A percentile compares a stretch with the other conserved stretches of the same genome.
These are phyloP conservation scores for Papiliotrema nemorosa DNA, from an alignment of 1,284 basidiomycete species.

Conservation along the genomic window DNA sequence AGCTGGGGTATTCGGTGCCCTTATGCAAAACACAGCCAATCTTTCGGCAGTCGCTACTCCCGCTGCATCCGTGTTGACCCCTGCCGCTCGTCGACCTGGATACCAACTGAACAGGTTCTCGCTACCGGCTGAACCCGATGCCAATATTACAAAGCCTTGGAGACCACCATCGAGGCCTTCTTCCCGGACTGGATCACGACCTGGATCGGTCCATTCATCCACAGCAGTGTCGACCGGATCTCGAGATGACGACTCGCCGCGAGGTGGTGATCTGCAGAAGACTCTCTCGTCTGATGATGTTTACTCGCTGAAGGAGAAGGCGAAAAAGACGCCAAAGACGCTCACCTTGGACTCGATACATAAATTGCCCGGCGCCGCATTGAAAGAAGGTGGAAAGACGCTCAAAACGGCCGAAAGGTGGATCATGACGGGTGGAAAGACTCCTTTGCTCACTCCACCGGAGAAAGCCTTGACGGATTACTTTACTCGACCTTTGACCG, in stretches of 20 bases:
- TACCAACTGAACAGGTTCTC: constrained; percentile 62
- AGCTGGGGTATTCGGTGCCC: constrained; percentile 67
- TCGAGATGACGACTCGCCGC: constrained; percentile 12
- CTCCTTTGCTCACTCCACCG: constrained; percentile 29
- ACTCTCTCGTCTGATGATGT: constrained; percentile 30
- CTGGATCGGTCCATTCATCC: constrained; percentile 30
- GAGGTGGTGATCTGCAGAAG: constrained; percentile 14
- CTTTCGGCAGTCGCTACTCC: constrained; percentile 62
- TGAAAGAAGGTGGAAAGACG: constrained; percentile 30
- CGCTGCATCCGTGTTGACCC: constrained; percentile 56
- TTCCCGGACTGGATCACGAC: constrained; percentile 21
- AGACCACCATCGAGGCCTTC: constrained; percentile 22
- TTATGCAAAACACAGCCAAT: constrained; percentile 69
- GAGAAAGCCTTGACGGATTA: constrained; percentile 42
- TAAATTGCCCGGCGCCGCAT: constrained; percentile 25
- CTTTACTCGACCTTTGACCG: constrained; percentile 41
- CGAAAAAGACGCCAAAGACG: constrained; percentile 18
- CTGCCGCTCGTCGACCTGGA: constrained; percentile 64
- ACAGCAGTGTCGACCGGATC: constrained; percentile 29
- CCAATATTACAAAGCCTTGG: constrained; percentile 20
- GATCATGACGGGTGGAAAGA: constrained; percentile 32
- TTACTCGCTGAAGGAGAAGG: constrained; percentile 3
- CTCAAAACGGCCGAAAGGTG: constrained; percentile 40
- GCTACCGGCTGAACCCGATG: constrained; percentile 14
- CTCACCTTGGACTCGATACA: constrained; percentile 26